Conservation (phyloP, 768 basidiomycete species). For the Xerocomus potaroensis region DNA sequence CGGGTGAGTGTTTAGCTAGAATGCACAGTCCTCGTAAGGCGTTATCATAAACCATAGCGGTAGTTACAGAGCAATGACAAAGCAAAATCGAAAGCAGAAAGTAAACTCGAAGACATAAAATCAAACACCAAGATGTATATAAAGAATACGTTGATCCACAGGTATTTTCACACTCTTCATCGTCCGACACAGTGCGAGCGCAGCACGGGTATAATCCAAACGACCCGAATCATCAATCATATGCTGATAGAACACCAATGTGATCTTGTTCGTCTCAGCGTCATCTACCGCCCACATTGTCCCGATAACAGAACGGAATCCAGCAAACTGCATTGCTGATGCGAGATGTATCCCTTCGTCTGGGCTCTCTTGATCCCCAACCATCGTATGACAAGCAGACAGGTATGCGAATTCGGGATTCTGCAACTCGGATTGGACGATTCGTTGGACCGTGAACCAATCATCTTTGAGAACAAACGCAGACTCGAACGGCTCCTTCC, state of each 20-base stretch:
- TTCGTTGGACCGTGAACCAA: not conserved
- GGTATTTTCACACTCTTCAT: not conserved
- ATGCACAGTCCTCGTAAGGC: too few relatives aligned
- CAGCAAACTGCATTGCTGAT: not conserved
- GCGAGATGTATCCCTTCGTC: not conserved
- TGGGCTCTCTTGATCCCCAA: not conserved
- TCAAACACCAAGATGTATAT: not conserved
- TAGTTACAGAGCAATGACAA: too few relatives aligned
- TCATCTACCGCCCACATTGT: not conserved
- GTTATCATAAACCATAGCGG: too few relatives aligned
- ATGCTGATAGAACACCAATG: not conserved
- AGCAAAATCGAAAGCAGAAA: too few relatives aligned
- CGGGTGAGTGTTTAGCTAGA: too few relatives aligned
- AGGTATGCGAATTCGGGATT: not conserved
- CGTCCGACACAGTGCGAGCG: not conserved
- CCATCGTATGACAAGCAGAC: not conserved
- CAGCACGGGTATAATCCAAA: not conserved
- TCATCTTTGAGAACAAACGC: not conserved
- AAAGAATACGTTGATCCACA: too few relatives aligned
- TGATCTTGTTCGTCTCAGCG: too few relatives aligned
- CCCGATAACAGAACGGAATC: not conserved
- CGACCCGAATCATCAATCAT: too few relatives aligned
- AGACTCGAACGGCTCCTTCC: too few relatives aligned
- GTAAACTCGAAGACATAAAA: too few relatives aligned
- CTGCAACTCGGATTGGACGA: not conserved